These are phyloP conservation scores for Hypoxylon rubiginosum DNA, from an alignment of 2,329 filamentous ascomycete genomes.

Conservation along the genomic window DNA sequence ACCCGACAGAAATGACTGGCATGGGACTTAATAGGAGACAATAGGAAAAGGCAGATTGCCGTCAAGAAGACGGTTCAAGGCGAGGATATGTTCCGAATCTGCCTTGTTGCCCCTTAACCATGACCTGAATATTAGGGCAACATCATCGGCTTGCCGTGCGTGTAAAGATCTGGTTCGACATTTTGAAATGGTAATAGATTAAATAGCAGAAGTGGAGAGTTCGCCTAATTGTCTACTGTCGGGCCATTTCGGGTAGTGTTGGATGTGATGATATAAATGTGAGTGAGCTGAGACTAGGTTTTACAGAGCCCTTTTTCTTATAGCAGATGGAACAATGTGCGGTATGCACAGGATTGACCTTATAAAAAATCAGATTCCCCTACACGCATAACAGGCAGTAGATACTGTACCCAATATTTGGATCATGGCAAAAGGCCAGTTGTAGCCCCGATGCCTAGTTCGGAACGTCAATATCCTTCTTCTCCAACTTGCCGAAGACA, in stretches of 20 bases:
- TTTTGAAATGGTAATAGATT: neutral
- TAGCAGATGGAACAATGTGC: neutral
- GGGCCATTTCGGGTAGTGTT: neutral
- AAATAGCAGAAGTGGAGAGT: neutral
- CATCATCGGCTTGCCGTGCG: neutral
- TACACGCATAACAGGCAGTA: neutral
- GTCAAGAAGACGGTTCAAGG: neutral
- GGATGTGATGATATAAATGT: too few species aligned
- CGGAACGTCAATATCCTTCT: conserved; percentile 6
- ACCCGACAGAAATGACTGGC: neutral
- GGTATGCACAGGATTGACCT: neutral
- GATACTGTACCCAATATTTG: neutral
- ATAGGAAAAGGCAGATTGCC: neutral
- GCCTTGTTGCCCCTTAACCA: neutral
- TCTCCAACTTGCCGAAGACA: conserved; percentile 27
- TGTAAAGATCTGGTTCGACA: neutral
- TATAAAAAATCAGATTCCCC: too few species aligned
- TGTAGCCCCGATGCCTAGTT: conserved; percentile 2
- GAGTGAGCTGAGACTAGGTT: too few species aligned
- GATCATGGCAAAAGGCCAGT: neutral
- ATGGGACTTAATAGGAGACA: neutral
- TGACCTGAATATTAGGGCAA: neutral
- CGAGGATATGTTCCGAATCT: too few species aligned
- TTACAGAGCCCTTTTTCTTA: neutral
- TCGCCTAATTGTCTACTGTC: neutral